Conservation (phyloP, 768 basidiomycete genomes). For the Calocybe gangraenosa region DNA sequence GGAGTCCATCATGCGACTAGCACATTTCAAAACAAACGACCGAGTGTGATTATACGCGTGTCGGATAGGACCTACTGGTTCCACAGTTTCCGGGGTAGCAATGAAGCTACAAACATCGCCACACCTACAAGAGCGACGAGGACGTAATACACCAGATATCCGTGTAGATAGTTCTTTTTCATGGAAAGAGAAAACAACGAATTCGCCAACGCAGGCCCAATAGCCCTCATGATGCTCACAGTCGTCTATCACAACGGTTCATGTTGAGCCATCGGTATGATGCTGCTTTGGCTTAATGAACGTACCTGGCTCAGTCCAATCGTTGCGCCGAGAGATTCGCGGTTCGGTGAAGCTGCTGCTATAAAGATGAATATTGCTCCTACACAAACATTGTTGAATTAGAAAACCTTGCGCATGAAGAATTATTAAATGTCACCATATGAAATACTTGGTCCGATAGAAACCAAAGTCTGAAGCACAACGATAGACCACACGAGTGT, state of each 20-base stretch:
- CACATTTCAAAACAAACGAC: too few relatives aligned
- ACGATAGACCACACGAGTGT: conserved; percentile 45
- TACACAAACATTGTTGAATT: conserved; percentile 19
- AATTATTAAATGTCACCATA: conserved; percentile 52
- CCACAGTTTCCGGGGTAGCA: conserved; percentile 30
- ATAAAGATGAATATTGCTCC: conserved; percentile 74
- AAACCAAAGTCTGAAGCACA: conserved; percentile 42
- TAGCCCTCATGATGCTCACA: conserved; percentile 36
- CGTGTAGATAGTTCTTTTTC: conserved; percentile 41
- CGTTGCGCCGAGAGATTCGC: conserved; percentile 64
- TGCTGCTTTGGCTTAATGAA: neutral
- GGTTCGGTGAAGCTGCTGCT: conserved; percentile 60
- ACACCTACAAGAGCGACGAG: conserved; percentile 23
- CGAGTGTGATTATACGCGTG: too few relatives aligned
- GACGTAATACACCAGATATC: conserved; percentile 47
- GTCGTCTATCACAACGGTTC: conserved; percentile 24
- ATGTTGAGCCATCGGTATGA: neutral
- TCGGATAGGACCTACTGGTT: conserved; percentile 4
- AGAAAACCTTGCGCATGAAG: neutral
- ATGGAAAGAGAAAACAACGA: conserved; percentile 65
- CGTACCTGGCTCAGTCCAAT: conserved; percentile 42
- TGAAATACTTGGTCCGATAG: conserved; percentile 46
- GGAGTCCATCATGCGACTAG: too few relatives aligned
- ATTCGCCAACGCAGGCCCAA: conserved; percentile 55
- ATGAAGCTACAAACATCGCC: conserved; percentile 25